These are phyloP conservation scores for Asclepias syriaca DNA, from an alignment of 257 asterid genomes.

Conservation along the genomic window DNA sequence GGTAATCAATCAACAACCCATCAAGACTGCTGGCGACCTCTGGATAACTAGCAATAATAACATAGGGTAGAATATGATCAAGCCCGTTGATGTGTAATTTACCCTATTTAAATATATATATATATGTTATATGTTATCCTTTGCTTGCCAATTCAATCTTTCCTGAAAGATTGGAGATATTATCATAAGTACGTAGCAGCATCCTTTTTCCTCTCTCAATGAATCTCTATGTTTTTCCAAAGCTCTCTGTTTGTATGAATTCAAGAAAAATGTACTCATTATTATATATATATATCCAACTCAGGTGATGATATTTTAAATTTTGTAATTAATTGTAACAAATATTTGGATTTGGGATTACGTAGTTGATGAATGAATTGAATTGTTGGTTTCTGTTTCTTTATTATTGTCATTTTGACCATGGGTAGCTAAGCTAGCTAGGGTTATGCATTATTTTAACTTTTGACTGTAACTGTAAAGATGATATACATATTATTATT, in stretches of 20 bases:
- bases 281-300: not conserved
- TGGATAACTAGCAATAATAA: slow-evolving; percentile 15
- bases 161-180: slow-evolving; percentile 7
- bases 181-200: slow-evolving; percentile 16
- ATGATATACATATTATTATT: slow-evolving; percentile 17
- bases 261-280: slow-evolving; percentile 2
- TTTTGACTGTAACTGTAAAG: slow-evolving; percentile 37
- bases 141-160: not conserved
- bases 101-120: not conserved
- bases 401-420: slow-evolving; percentile 19
- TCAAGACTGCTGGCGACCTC: not conserved
- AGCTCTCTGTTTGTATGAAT: not conserved
- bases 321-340: not conserved
- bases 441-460: slow-evolving; percentile 53
- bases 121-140: not conserved
- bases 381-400: not conserved
- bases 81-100: slow-evolving; percentile 1
- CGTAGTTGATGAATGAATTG: no score
- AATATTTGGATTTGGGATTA: not conserved
- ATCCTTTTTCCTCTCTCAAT: no score
- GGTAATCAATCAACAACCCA: slow-evolving; percentile 1
- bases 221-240: not conserved
- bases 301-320: no score
- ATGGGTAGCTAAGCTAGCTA: slow-evolving; percentile 47
- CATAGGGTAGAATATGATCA: slow-evolving; percentile 10